Evolutionary conservation across 202 grass and related monocot species (phyloP).

Genomic region (Brachypodium distachyon): DNA sequence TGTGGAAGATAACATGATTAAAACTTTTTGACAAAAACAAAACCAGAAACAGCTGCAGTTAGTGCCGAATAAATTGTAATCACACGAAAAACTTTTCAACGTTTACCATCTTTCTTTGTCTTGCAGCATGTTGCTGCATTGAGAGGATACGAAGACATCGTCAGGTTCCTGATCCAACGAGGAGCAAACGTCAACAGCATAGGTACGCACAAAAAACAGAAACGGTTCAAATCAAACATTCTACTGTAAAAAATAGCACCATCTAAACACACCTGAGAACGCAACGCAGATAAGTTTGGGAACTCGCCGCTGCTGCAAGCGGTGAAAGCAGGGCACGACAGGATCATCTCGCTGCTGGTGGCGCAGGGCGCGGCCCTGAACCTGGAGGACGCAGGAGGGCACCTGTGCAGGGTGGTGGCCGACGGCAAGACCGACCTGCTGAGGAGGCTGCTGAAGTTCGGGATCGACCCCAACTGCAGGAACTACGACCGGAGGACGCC

Average conservation of each 20-base stretch:
- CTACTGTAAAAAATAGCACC: neutral
- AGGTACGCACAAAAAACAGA: conserved; percentile 34
- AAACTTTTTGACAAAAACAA: neutral
- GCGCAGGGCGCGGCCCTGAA: conserved; percentile 55
- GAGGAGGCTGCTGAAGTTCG: conserved; percentile 48
- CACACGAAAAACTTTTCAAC: neutral
- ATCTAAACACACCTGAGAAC: neutral
- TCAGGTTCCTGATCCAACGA: conserved; percentile 65
- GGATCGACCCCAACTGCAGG: conserved; percentile 71
- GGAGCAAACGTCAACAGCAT: conserved; percentile 61
- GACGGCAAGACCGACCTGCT: conserved; percentile 57
- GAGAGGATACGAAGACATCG: conserved; percentile 76
- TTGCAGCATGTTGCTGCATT: conserved; percentile 68
- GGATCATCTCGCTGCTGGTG: conserved; percentile 45
- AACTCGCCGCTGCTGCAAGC: conserved; percentile 69
- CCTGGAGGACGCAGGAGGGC: conserved; percentile 62
- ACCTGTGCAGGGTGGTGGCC: conserved; percentile 51
- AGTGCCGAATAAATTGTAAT: neutral
- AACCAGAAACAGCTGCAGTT: neutral
- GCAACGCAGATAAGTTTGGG: conserved; percentile 76
- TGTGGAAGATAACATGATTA: neutral
- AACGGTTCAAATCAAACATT: neutral
- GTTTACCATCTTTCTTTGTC: neutral
- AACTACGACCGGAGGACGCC: conserved; percentile 78
- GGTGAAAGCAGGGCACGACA: conserved; percentile 60